Evolutionary conservation across 495 filamentous ascomycete genomes (phyloP).

Genomic region (Hypoxylon cercidicola): DNA sequence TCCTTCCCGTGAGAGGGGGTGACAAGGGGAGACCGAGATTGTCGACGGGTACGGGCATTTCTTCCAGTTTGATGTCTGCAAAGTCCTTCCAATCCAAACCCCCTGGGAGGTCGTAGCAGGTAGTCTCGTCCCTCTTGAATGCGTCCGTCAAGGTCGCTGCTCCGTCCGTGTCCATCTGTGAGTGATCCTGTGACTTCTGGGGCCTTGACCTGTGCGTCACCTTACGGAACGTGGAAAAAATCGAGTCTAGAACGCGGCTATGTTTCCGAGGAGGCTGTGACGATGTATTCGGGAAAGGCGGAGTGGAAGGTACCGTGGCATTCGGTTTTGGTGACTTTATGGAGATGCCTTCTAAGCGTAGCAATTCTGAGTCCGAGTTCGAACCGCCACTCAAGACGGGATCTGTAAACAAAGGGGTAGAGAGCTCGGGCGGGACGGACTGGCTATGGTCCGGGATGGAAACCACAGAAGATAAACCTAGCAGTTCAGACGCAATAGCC

Average conservation of each 20-base stretch:
- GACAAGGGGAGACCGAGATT: constrained; percentile 39
- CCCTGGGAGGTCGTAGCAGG: constrained; percentile 21
- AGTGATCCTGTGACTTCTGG: constrained; percentile 21
- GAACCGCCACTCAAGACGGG: constrained; percentile 48
- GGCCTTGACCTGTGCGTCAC: constrained; percentile 37
- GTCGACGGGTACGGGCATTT: constrained; percentile 22
- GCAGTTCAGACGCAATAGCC: constrained; percentile 16
- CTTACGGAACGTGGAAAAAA: constrained; percentile 38
- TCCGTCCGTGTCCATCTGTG: not conserved
- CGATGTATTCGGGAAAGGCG: constrained; percentile 17
- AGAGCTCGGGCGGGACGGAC: constrained; percentile 29
- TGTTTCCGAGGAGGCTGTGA: constrained; percentile 40
- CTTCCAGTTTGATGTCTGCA: constrained; percentile 30
- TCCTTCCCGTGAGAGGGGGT: constrained; percentile 48
- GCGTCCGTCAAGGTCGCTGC: constrained; percentile 15
- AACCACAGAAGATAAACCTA: constrained; percentile 9
- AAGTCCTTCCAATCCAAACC: constrained; percentile 29
- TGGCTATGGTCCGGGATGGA: constrained; percentile 12
- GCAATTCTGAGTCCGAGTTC: constrained; percentile 60
- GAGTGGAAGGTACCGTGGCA: constrained; percentile 38
- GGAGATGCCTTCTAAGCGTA: constrained; percentile 57
- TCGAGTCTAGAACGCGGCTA: constrained; percentile 33
- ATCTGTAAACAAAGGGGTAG: constrained; percentile 30
- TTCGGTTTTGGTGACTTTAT: constrained; percentile 50
- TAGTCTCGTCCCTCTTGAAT: constrained; percentile 19